Percentiles rank a stretch among this genome's conserved stretches.
Conservation (phyloP, 75 land plant genomes). For the Chamaecyparis obtusa region DNA sequence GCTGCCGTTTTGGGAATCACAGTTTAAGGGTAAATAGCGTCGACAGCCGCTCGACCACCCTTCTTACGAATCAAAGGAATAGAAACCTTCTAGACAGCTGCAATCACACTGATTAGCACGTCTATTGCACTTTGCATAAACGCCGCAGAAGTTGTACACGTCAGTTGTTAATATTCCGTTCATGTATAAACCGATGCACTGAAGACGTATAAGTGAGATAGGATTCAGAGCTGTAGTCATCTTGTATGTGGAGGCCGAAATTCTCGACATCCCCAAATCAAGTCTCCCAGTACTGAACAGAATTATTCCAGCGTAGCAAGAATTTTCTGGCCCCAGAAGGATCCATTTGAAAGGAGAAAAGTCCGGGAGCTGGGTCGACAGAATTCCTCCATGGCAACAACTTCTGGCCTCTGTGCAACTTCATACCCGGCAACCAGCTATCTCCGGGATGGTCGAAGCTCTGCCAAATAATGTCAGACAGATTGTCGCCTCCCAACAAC, state of each 20-base stretch:
- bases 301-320: background rate
- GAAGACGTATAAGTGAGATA: background rate
- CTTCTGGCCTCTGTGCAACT: background rate
- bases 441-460: constrained; percentile 18
- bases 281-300: constrained; percentile 3
- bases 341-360: constrained; percentile 7
- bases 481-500: background rate
- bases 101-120: background rate
- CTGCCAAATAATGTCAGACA: constrained; percentile 12
- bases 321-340: background rate
- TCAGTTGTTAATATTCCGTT: no score
- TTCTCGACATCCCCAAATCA: background rate
- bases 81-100: constrained; percentile 9
- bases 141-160: constrained; percentile 9
- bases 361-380: constrained; percentile 12
- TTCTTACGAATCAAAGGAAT: background rate
- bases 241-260: background rate
- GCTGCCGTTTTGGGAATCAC: background rate
- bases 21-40: background rate
- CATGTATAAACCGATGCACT: no score
- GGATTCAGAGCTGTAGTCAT: constrained; percentile 5
- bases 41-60: constrained; percentile 10
- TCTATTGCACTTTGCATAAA: background rate
- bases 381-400: constrained; percentile 1
- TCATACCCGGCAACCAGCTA: constrained; percentile 20